Conservation (phyloP, 2,329 filamentous ascomycete genomes). For the Aspergillus chevalieri region DNA sequence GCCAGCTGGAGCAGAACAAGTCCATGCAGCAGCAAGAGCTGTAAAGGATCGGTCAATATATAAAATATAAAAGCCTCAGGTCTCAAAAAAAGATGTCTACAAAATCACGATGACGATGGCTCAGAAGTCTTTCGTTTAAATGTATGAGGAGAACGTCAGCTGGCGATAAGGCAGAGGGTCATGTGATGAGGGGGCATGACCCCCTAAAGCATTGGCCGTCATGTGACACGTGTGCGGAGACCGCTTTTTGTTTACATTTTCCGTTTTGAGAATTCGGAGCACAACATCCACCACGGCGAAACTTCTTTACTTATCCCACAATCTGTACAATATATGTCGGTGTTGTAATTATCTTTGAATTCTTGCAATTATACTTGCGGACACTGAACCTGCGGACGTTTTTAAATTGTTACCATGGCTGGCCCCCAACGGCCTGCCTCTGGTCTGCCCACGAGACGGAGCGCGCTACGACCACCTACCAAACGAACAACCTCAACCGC, state of each 20-base stretch:
- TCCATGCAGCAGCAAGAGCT: neutral
- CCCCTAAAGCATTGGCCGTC: conserved; percentile 4
- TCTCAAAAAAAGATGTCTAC: neutral
- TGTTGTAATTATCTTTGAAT: neutral
- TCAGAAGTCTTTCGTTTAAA: neutral
- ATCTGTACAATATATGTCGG: neutral
- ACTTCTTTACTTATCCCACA: conserved; percentile 1
- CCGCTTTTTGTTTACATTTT: conserved; percentile 29
- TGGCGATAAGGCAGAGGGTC: neutral
- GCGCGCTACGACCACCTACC: conserved; percentile 46
- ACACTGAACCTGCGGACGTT: neutral
- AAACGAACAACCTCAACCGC: conserved; percentile 49
- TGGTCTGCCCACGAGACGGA: conserved; percentile 45
- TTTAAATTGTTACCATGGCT: conserved; percentile 41
- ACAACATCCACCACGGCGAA: conserved; percentile 10
- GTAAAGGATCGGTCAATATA: neutral
- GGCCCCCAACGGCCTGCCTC: conserved; percentile 47
- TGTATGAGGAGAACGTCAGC: too few relatives aligned
- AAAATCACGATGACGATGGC: neutral
- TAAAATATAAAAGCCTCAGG: neutral
- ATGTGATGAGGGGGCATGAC: conserved; percentile 12
- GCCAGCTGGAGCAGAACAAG: neutral
- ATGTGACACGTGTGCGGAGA: conserved; percentile 11
- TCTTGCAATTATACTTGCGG: neutral
- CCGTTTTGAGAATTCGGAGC: conserved; percentile 13